Percentiles rank a stretch among this genome's conserved stretches.
These are phyloP conservation scores for Globisporangium sylvaticum DNA, from an alignment of 352 stramenopile genomes.

Conservation along the genomic window DNA sequence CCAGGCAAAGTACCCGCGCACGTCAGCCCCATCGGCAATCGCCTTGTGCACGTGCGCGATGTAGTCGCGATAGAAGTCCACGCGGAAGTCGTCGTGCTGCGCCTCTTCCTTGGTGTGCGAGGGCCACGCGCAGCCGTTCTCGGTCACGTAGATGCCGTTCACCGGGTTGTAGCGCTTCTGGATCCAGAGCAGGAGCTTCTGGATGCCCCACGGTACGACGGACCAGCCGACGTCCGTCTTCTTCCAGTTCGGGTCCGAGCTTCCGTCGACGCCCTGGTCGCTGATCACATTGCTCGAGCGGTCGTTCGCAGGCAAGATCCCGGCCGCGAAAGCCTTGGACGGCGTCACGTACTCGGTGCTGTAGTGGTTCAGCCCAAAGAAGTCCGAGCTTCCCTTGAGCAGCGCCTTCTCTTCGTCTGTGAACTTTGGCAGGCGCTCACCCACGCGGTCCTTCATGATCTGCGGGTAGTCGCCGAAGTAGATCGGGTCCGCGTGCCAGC, in stretches of 20 bases:
- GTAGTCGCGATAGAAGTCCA: constrained; percentile 84
- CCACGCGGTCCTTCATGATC: constrained; percentile 83
- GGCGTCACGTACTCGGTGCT: constrained; percentile 42
- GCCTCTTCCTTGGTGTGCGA: constrained; percentile 67
- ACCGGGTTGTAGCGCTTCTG: constrained; percentile 72
- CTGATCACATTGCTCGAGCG: constrained; percentile 24
- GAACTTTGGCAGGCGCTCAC: constrained; percentile 84
- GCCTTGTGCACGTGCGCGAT: constrained; percentile 59
- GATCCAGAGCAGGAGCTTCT: constrained; percentile 89
- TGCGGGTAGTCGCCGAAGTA: constrained; percentile 91
- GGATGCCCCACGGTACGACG: constrained; percentile 75
- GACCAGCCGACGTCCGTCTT: constrained; percentile 82
- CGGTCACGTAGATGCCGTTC: constrained; percentile 86
- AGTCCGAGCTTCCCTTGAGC: constrained; percentile 86
- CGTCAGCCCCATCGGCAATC: constrained; percentile 45
- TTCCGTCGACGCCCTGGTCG: constrained; percentile 32
- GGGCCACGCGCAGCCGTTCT: constrained; percentile 86
- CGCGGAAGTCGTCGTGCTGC: constrained; percentile 68
- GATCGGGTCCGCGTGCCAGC: constrained; percentile 91
- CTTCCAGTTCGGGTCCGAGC: constrained; percentile 49
- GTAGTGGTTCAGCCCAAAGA: constrained; percentile 96
- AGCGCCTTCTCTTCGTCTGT: constrained; percentile 76
- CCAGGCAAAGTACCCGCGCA: constrained; percentile 89
- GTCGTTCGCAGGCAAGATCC: constrained; percentile 12
- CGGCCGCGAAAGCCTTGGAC: constrained; percentile 29